These are phyloP conservation scores for Solanum acaule DNA, from an alignment of 257 asterid genomes.

Conservation along the genomic window DNA sequence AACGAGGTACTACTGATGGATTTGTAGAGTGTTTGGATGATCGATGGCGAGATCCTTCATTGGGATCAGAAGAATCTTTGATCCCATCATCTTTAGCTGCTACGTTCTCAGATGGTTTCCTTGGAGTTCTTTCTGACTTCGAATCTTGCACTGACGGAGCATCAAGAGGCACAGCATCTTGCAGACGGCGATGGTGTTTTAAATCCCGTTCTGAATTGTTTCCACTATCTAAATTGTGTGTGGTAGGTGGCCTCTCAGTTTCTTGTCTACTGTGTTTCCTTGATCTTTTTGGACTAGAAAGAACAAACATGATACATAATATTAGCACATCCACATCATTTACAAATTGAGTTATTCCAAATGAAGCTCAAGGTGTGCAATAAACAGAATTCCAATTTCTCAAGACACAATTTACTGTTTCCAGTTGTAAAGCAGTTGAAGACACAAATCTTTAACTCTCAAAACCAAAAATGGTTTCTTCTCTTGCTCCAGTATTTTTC, in stretches of 20 bases:
- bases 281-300: slow-evolving; percentile 76
- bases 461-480: background rate
- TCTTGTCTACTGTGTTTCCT: slow-evolving; percentile 65
- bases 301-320: background rate
- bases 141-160: slow-evolving; percentile 25
- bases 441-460: background rate
- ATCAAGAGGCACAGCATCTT: slow-evolving; percentile 50
- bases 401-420: background rate
- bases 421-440: background rate
- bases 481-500: background rate
- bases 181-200: slow-evolving; percentile 36
- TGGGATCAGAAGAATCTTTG: background rate
- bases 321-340: background rate
- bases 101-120: background rate
- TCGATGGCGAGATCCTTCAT: background rate
- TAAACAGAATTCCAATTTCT: background rate
- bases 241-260: slow-evolving; percentile 34
- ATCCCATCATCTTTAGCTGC: background rate
- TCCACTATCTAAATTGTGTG: slow-evolving; percentile 17
- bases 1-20: slow-evolving; percentile 33
- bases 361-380: background rate
- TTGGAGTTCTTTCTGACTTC: slow-evolving; percentile 22
- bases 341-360: background rate
- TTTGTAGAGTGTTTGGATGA: slow-evolving; percentile 28
- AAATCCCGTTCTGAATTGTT: slow-evolving; percentile 33